phyloP scores from a whole-genome alignment of 805 yeast species.

The Metschnikowia amazonensis region DNA sequence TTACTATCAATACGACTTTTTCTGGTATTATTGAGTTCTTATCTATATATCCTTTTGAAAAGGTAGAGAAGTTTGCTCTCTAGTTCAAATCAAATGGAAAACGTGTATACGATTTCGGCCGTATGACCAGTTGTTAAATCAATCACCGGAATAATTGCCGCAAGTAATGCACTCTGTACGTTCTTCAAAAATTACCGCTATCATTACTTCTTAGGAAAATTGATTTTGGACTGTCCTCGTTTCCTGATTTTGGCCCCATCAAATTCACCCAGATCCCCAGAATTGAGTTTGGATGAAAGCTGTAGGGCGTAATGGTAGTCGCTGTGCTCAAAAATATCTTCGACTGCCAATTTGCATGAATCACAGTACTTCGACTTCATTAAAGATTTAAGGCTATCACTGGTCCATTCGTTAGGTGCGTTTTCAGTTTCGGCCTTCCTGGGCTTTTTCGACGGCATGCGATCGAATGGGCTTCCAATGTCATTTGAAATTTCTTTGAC shows the following conservation, averaged over 20 bases:
- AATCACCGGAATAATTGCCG: no score
- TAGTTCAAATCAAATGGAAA: no score
- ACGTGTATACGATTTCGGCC: no score
- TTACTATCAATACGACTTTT: no score
- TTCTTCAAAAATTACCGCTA: neutral
- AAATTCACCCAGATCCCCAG: neutral
- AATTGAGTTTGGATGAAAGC: slow-evolving; percentile 41
- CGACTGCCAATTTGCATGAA: slow-evolving; percentile 24
- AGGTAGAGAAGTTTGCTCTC: no score
- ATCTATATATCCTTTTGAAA: no score
- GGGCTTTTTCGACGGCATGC: neutral
- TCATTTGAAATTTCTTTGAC: neutral
- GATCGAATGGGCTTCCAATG: neutral
- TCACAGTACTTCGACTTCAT: slow-evolving; percentile 23
- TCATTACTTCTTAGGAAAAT: neutral
- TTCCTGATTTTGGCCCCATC: neutral
- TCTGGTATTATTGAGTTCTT: no score
- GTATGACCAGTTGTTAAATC: no score
- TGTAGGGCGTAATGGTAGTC: slow-evolving; percentile 54
- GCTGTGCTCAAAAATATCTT: slow-evolving; percentile 44
- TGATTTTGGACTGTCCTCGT: neutral
- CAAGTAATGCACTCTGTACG: neutral
- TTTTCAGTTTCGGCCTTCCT: neutral
- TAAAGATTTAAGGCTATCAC: slow-evolving; percentile 17
- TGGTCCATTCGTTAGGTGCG: neutral